A percentile compares a stretch with the other conserved stretches of the same genome.
Evolutionary conservation across 371 early-diverging fungal species (phyloP).

Genomic region (Antonospora locustae): DNA sequence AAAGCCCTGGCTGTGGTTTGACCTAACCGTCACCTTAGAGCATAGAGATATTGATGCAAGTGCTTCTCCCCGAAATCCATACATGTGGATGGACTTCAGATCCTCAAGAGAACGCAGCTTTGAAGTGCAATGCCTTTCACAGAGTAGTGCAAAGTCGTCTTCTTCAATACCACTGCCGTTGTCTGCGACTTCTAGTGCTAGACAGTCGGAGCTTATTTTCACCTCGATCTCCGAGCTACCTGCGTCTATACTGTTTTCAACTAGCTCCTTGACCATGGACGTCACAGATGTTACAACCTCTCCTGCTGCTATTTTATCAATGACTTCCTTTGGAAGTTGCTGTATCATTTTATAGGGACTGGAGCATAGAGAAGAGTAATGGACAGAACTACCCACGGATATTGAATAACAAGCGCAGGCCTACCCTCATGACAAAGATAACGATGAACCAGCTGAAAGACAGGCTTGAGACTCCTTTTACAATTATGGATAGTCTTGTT

Average conservation of each 20-base stretch:
- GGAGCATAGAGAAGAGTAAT: too few species aligned
- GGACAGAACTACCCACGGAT: too few species aligned
- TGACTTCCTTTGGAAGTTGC: conserved; percentile 44
- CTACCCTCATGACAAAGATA: conserved; percentile 38
- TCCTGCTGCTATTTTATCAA: conserved; percentile 53
- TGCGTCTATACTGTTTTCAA: conserved; percentile 92
- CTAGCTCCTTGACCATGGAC: conserved; percentile 81
- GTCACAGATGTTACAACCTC: conserved; percentile 57
- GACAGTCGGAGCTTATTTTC: conserved; percentile 66
- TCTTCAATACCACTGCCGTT: conserved; percentile 80
- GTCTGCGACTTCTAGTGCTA: conserved; percentile 81
- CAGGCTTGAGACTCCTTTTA: conserved; percentile 14
- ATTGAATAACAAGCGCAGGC: too few species aligned
- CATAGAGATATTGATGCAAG: conserved; percentile 81
- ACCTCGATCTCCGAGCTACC: conserved; percentile 68
- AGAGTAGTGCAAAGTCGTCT: conserved; percentile 63
- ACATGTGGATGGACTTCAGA: conserved; percentile 66
- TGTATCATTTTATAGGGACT: too few species aligned
- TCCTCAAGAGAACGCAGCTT: conserved; percentile 74
- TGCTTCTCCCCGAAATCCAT: conserved; percentile 95
- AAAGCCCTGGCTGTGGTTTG: conserved; percentile 18
- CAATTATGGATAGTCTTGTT: conserved; percentile 26
- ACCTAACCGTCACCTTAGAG: conserved; percentile 70
- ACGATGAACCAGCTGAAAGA: conserved; percentile 30
- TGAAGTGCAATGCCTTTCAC: conserved; percentile 82